Percentiles rank a stretch among this genome's conserved stretches.
phyloP scores from a whole-genome alignment of 2,329 filamentous ascomycete species.

The Aspergillus ochraceus region DNA sequence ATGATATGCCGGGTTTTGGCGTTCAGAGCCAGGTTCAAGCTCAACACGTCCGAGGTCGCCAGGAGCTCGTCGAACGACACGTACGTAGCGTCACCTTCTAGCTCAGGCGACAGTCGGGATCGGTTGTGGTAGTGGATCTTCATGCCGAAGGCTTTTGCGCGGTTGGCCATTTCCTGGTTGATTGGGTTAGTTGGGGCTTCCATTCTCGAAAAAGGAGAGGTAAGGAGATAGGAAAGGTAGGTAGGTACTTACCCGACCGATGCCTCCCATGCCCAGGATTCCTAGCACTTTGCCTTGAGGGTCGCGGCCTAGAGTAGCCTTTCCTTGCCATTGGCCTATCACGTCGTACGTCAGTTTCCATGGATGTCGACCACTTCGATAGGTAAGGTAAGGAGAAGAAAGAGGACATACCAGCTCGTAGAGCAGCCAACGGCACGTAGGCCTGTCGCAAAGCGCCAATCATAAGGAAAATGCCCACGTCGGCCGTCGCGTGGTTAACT shows the following conservation, averaged over 20 bases:
- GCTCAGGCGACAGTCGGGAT: slow-evolving; percentile 39
- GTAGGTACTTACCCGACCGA: slow-evolving; percentile 41
- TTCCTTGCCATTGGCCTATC: slow-evolving; percentile 43
- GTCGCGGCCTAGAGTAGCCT: slow-evolving; percentile 45
- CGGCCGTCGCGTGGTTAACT: slow-evolving; percentile 49
- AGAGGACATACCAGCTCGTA: slow-evolving; percentile 38
- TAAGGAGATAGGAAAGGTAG: background rate
- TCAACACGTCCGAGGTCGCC: slow-evolving; percentile 48
- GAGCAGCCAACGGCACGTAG: slow-evolving; percentile 41
- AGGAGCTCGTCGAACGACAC: slow-evolving; percentile 49
- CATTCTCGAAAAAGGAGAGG: no score
- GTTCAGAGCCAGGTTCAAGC: slow-evolving; percentile 47
- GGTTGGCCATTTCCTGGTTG: slow-evolving; percentile 45
- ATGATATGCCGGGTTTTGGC: slow-evolving; percentile 49
- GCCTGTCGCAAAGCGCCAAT: slow-evolving; percentile 48
- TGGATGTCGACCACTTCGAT: background rate
- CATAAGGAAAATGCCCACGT: slow-evolving; percentile 50
- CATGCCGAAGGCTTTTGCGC: slow-evolving; percentile 48
- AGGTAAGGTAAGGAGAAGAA: background rate
- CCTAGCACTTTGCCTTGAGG: slow-evolving; percentile 47
- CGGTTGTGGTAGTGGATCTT: slow-evolving; percentile 51
- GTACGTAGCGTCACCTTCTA: slow-evolving; percentile 44
- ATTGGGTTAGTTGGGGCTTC: background rate
- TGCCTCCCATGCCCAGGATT: slow-evolving; percentile 51
- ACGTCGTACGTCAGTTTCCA: background rate